phyloP scores from a whole-genome alignment of 2,329 filamentous ascomycete genomes.

The Pseudofabraea citricarpa region DNA sequence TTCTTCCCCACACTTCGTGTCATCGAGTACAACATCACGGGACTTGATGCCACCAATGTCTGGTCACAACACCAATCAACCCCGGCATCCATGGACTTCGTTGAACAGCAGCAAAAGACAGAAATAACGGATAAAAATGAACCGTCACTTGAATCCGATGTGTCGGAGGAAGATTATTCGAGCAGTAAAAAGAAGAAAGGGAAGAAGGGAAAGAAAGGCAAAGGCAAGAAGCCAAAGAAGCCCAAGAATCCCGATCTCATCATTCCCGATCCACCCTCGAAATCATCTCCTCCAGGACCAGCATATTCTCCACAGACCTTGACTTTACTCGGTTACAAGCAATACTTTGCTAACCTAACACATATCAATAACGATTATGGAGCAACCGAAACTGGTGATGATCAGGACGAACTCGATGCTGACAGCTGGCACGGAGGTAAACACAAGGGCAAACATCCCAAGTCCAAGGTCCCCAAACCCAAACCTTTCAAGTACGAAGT shows the following conservation, averaged over 20 bases:
- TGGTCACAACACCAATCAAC: constrained; percentile 12
- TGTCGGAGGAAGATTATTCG: constrained; percentile 23
- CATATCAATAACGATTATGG: constrained; percentile 71
- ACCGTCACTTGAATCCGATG: constrained; percentile 29
- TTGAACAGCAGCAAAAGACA: constrained; percentile 11
- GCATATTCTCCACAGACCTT: constrained; percentile 85
- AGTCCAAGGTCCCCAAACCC: constrained; percentile 49
- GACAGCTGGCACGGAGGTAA: constrained; percentile 60
- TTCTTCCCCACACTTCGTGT: constrained; percentile 87
- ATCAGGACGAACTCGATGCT: constrained; percentile 30
- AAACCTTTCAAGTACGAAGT: constrained; percentile 69
- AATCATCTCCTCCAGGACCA: constrained; percentile 72
- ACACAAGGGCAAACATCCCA: constrained; percentile 53
- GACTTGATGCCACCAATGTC: constrained; percentile 17
- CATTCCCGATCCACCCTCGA: constrained; percentile 68
- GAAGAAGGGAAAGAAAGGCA: constrained; percentile 33
- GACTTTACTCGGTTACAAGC: constrained; percentile 74
- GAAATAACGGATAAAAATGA: constrained; percentile 22
- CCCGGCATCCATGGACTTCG: constrained; percentile 11
- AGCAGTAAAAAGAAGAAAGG: constrained; percentile 38
- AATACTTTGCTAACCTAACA: constrained; percentile 95
- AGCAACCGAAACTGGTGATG: constrained; percentile 18
- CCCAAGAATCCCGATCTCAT: constrained; percentile 56
- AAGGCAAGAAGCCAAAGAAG: constrained; percentile 43
- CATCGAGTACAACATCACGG: constrained; percentile 85